These are phyloP conservation scores for Neonectria sp. DNA, from an alignment of 2,329 filamentous ascomycete species.

Conservation along the genomic window DNA sequence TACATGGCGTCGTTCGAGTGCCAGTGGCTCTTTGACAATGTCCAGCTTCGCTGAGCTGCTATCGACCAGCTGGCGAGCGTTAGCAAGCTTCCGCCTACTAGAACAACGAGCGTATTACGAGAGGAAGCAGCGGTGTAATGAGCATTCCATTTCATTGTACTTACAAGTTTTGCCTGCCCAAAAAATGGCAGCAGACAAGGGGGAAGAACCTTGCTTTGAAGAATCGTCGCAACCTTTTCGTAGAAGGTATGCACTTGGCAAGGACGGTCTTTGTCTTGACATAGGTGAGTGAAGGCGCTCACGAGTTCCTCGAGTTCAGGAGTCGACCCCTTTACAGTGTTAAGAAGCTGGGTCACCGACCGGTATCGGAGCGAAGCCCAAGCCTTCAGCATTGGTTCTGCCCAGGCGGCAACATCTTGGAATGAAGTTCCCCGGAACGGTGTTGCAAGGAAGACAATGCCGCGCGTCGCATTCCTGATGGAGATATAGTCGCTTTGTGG, in stretches of 20 bases:
- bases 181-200: background rate
- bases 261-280: background rate
- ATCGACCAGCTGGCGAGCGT: constrained; percentile 6
- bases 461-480: background rate
- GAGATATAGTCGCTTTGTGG: background rate
- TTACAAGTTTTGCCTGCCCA: constrained; percentile 4
- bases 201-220: background rate
- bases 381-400: background rate
- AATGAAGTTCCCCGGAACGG: constrained; percentile 7
- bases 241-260: constrained; percentile 3
- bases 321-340: background rate
- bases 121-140: background rate
- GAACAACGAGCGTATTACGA: background rate
- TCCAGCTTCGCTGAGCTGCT: background rate
- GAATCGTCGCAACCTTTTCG: background rate
- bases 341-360: background rate
- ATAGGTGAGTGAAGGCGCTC: background rate
- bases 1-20: background rate
- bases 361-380: background rate
- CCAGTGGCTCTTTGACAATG: background rate
- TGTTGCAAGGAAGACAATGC: constrained; percentile 2
- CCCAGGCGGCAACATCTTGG: constrained; percentile 5
- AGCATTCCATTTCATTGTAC: background rate
- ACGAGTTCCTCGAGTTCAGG: constrained; percentile 8
- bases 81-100: background rate